phyloP scores from a whole-genome alignment of 768 basidiomycete genomes.

The Steccherinum ochraceum region DNA sequence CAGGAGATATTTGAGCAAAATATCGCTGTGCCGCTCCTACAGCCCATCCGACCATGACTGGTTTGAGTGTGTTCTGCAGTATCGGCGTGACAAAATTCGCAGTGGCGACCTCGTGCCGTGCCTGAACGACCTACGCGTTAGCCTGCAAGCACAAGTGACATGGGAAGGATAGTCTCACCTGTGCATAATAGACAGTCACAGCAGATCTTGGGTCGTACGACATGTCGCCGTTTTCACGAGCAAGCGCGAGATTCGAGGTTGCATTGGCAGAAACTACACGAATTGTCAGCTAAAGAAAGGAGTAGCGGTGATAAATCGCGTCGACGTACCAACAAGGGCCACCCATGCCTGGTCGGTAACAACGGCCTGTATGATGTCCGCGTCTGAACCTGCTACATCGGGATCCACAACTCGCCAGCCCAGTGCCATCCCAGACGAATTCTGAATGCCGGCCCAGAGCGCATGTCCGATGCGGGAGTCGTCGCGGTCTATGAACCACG shows the following conservation, averaged over 20 bases:
- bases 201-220: constrained; percentile 29
- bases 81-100: constrained; percentile 34
- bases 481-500: constrained; percentile 37
- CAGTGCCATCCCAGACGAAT: constrained; percentile 15
- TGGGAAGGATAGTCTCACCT: constrained; percentile 18
- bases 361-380: constrained; percentile 26
- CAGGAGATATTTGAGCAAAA: constrained; percentile 20
- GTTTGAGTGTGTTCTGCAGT: constrained; percentile 20
- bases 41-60: constrained; percentile 17
- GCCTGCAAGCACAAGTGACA: background rate
- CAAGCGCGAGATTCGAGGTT: constrained; percentile 23
- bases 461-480: constrained; percentile 25
- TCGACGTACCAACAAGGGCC: constrained; percentile 30
- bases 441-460: constrained; percentile 22
- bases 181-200: constrained; percentile 35
- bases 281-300: background rate
- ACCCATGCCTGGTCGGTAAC: constrained; percentile 35
- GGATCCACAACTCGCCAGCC: constrained; percentile 18
- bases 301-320: background rate
- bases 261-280: constrained; percentile 29
- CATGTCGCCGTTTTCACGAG: constrained; percentile 30
- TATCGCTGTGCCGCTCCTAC: constrained; percentile 18
- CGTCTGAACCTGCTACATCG: constrained; percentile 17
- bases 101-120: constrained; percentile 34
- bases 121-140: constrained; percentile 8